Base-by-base conservation (phyloP, 1,284 basidiomycete genomes). In the Thelephora terrestris region DNA sequence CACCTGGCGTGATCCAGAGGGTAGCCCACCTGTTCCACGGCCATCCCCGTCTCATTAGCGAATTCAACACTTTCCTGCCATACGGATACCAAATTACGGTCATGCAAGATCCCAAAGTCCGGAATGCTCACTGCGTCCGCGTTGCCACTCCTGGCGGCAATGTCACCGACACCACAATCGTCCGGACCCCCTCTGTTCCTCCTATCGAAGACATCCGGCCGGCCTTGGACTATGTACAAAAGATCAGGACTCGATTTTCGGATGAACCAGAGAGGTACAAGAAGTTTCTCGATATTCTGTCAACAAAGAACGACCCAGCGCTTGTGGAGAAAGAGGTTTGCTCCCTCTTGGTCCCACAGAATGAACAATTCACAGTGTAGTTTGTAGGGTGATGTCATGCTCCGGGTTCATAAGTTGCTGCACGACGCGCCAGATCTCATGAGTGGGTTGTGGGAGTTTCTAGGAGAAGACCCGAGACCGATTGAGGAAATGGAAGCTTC, bases 61-160 rank as follows among this genome's bases (percentile, higher is more conserved):
- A 93, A 20, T 99, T 98, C 76, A 98, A 98, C 71, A 97, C 93
- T 2, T 98, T 99, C 67, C 76, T 98, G 7, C 95, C 95, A 1
- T 79, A 82, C 9, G 95, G 94, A 9, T 98, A 98, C 64, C 83
- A 90, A 40, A 97, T 98, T 63, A 92, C 96, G 55, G 83, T 81
- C 55, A 75, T 75, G 14, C 68, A 42, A 42, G 39, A 42, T 25
- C 39, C 67, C 23, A 81, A 85, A 56, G 66, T 70, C 12, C 68
- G 71, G 20, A 74, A 80, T 40, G 67, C 74, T 46, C 77, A 78
- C 44, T 70, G 79, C 57, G 90, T 91, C 66, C 87, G 84, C n/a
- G 91, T 95, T 51, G 94, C 90, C 2, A 95, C 91, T 0, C 92
- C 92, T 1, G 73, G 74, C 16, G 82, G 82, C 12, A 80, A 74